phyloP scores from a whole-genome alignment of 163 green algal genomes.

The Trebouxiophyceae sp. region DNA sequence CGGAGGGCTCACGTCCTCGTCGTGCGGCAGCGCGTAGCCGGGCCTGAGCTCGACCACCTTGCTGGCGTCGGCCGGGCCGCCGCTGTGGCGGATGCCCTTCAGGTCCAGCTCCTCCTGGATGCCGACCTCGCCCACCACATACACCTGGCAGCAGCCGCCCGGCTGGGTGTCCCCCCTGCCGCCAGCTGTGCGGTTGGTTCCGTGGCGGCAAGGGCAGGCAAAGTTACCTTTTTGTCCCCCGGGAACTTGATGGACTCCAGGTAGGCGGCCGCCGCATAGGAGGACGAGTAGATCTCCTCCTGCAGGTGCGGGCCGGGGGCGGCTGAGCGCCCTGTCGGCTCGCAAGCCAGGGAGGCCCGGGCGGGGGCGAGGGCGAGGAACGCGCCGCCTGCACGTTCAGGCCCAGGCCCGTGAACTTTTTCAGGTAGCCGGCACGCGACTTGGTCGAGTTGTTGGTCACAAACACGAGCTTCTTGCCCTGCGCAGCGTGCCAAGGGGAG shows the following conservation, averaged over 20 bases:
- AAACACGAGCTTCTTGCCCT: constrained; percentile 96
- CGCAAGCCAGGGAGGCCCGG: too few relatives aligned
- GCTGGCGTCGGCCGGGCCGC: constrained; percentile 74
- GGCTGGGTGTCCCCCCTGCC: too few relatives aligned
- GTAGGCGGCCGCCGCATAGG: constrained; percentile 96
- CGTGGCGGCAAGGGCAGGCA: background rate
- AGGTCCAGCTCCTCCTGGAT: constrained; percentile 96
- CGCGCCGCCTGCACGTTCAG: constrained; percentile 73
- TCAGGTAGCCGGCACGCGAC: constrained; percentile 87
- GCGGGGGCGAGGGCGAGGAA: too few relatives aligned
- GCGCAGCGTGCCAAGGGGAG: too few relatives aligned
- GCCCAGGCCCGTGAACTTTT: constrained; percentile 91
- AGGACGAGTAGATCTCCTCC: constrained; percentile 99
- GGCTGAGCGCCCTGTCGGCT: too few relatives aligned
- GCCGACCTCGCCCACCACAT: constrained; percentile 89
- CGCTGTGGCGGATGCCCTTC: constrained; percentile 83
- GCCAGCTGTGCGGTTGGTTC: too few relatives aligned
- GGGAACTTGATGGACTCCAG: constrained; percentile 90
- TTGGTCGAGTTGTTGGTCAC: constrained; percentile 99
- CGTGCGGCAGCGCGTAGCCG: constrained; percentile 84
- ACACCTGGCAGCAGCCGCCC: too few relatives aligned
- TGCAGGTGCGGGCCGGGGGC: too few relatives aligned
- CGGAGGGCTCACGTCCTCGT: constrained; percentile 63
- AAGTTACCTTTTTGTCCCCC: constrained; percentile 88
- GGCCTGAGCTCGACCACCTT: constrained; percentile 79